Evolutionary conservation across 164 flowering plant genomes (phyloP), one percentile per base, ranked within the genome.

Genomic region (Annona squamosa): DNA sequence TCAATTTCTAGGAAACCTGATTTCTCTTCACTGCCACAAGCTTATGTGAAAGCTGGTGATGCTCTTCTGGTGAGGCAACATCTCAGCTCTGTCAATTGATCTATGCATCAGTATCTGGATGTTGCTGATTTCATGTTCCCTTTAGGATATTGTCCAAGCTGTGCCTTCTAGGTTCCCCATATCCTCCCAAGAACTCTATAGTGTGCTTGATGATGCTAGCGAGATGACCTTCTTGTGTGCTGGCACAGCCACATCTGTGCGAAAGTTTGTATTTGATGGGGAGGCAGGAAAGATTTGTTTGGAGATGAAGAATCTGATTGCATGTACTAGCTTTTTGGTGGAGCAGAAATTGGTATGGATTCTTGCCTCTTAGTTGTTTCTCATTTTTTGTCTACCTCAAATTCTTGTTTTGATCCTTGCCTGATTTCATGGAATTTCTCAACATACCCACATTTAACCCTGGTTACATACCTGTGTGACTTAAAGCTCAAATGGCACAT

Each of bases 131-230:
- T 52, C 59, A 16, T 65, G 18, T 46, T 64, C 75, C 63, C 70
- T 72, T 68, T 87, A 92, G 98, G 97, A 91, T 80, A 75, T 91
- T 66, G 71, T 94, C 75, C 92, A 90, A 81, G 83, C 83, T 73
- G 84, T 83, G 78, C 83, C 89, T 72, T 82, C 89, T 16, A 83
- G 84, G 77, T 81, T 87, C 76, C 97, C 97, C 18, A 70, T 88
- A 77, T 80, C 91, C 42, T 87, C 97, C 2, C 79, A 76, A 12
- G 91, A 92, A 71, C 71, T 94, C 65, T 94, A 92, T 66, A 77
- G 77, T 68, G 84, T 94, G 69, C 92, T 94, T 73, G 93, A 91
- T 78, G 92, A 90, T 86, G 97, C 97, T 48, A 91, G 97, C 75
- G 98, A 94, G 81, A 83, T 73, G 65, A 94, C 98, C 9, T 94